phyloP scores from a whole-genome alignment of 2,329 filamentous ascomycete species.

The Grosmannia penicillata region DNA sequence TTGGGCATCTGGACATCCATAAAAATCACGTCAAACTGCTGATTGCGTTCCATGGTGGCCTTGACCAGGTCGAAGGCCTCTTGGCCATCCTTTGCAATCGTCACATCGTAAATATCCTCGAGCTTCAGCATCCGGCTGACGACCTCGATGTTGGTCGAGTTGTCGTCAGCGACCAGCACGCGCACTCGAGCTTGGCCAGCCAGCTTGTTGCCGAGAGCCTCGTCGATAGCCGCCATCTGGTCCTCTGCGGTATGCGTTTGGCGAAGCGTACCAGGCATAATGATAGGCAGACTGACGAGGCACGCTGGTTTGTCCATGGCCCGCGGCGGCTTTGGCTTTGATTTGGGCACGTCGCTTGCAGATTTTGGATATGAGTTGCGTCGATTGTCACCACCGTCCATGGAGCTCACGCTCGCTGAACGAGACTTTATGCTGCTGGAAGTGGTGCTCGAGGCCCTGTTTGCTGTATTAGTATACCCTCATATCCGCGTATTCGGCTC shows the following conservation, averaged over 20 bases:
- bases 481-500: neutral
- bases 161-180: constrained; percentile 70
- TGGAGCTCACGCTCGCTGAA: constrained; percentile 28
- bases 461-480: neutral
- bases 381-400: constrained; percentile 21
- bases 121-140: constrained; percentile 54
- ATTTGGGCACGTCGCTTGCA: constrained; percentile 10
- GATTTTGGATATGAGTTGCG: constrained; percentile 16
- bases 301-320: constrained; percentile 57
- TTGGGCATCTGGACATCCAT: constrained; percentile 98
- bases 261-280: constrained; percentile 31
- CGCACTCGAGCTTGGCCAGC: constrained; percentile 46
- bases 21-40: constrained; percentile 74
- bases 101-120: constrained; percentile 74
- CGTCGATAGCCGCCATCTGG: constrained; percentile 51
- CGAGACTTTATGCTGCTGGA: constrained; percentile 38
- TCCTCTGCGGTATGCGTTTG: constrained; percentile 30
- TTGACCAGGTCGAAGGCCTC: constrained; percentile 81
- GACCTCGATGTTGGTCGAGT: constrained; percentile 42
- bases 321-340: constrained; percentile 16
- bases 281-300: constrained; percentile 72
- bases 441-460: constrained; percentile 35
- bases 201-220: constrained; percentile 46
- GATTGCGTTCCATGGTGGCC: constrained; percentile 58
- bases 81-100: constrained; percentile 72